These are phyloP conservation scores for Coemansia sp. DNA, from an alignment of 192 early-diverging fungal genomes.

Conservation along the genomic window DNA sequence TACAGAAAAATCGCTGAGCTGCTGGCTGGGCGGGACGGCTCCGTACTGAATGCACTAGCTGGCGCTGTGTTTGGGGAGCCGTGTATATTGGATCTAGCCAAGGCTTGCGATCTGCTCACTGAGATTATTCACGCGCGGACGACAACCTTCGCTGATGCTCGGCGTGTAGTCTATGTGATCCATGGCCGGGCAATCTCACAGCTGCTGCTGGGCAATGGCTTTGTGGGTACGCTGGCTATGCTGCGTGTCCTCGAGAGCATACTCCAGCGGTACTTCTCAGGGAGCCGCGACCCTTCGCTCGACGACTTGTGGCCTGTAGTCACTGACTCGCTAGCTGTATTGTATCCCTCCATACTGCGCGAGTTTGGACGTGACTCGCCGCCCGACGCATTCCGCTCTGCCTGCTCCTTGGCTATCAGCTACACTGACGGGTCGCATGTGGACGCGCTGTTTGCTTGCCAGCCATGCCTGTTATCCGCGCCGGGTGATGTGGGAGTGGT, in stretches of 20 bases:
- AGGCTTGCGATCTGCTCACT: not conserved
- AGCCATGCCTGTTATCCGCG: constrained; percentile 23
- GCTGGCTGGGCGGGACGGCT: not conserved
- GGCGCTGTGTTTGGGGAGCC: not conserved
- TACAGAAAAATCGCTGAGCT: not conserved
- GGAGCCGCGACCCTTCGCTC: too few species aligned
- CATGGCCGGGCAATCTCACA: not conserved
- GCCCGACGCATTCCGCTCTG: constrained; percentile 16
- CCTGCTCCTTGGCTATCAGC: constrained; percentile 5
- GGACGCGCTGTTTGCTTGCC: constrained; percentile 10
- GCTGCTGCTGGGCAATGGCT: too few species aligned
- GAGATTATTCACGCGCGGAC: not conserved
- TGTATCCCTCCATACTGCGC: constrained; percentile 21
- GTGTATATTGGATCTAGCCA: too few species aligned
- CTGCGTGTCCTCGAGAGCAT: constrained; percentile 1
- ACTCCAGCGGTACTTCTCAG: constrained; percentile 14
- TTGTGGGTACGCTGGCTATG: not conserved
- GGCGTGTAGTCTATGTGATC: not conserved
- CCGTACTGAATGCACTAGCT: not conserved
- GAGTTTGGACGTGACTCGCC: constrained; percentile 13
- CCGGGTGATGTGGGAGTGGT: too few species aligned
- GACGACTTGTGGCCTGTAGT: constrained; percentile 12
- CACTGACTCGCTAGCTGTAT: constrained; percentile 18
- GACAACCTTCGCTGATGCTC: not conserved
- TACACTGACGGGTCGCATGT: not conserved